A percentile compares a stretch with the other conserved stretches of the same genome.
Evolutionary conservation across 192 early-diverging fungal species (phyloP).

Genomic region (Pilobolus umbonatus): DNA sequence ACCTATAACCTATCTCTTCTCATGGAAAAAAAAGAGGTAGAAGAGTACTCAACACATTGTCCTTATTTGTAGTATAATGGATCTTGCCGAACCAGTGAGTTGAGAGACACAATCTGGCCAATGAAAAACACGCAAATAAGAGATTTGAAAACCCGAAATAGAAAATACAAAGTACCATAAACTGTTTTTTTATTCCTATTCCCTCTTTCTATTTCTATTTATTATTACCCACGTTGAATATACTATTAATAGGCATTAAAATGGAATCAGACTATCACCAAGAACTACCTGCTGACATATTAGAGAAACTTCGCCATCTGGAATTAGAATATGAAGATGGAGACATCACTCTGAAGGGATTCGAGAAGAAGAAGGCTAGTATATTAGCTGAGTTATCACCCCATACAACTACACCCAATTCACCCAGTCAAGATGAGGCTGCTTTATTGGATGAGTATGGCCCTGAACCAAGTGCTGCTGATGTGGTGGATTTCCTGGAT

Average conservation of each 20-base stretch:
- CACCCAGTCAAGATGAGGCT: slow-evolving; percentile 3
- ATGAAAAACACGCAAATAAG: not conserved
- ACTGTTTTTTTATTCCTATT: not conserved
- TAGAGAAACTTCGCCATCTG: slow-evolving; percentile 25
- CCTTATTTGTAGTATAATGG: too few relatives aligned
- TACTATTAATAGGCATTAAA: not conserved
- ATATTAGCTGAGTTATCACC: slow-evolving; percentile 10
- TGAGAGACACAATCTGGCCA: too few relatives aligned
- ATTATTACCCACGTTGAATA: not conserved
- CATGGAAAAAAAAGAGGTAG: slow-evolving; percentile 2
- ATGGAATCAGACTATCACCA: slow-evolving; percentile 17
- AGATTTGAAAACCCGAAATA: too few relatives aligned
- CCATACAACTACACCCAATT: not conserved
- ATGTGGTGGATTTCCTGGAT: slow-evolving; percentile 35
- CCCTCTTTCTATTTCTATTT: not conserved
- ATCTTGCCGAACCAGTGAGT: too few relatives aligned
- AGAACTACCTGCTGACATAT: slow-evolving; percentile 20
- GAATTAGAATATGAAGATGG: slow-evolving; percentile 55
- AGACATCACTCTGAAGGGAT: slow-evolving; percentile 73
- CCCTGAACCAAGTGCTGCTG: slow-evolving; percentile 35
- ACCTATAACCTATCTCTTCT: not conserved
- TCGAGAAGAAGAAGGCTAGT: slow-evolving; percentile 51
- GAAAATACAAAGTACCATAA: too few relatives aligned
- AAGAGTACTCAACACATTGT: slow-evolving; percentile 2
- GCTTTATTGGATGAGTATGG: slow-evolving; percentile 17